These are phyloP conservation scores for Larix kaempferi DNA, from an alignment of 75 land plant genomes.

Conservation along the genomic window DNA sequence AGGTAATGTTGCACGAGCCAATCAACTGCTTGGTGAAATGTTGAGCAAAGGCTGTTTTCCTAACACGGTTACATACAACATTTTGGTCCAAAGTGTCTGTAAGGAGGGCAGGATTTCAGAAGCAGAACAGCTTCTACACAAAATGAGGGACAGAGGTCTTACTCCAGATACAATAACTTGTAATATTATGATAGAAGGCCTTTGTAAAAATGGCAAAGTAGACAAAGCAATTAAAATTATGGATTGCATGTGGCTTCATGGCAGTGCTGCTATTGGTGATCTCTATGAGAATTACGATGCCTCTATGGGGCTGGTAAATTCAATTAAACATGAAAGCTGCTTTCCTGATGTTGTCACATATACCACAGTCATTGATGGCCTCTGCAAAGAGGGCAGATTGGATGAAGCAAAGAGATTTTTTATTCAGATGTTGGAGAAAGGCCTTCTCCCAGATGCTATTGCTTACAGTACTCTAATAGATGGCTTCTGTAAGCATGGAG, in stretches of 20 bases:
- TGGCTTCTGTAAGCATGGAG: constrained; percentile 64
- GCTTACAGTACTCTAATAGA: constrained; percentile 62
- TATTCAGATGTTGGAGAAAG: constrained; percentile 49
- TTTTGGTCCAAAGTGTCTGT: constrained; percentile 66
- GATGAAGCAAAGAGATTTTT: constrained; percentile 67
- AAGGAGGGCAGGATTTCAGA: constrained; percentile 51
- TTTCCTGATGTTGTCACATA: constrained; percentile 69
- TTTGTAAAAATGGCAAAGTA: constrained; percentile 61
- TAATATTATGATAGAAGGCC: constrained; percentile 70
- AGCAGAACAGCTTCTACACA: constrained; percentile 61
- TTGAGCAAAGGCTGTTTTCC: constrained; percentile 50
- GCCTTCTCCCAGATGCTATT: constrained; percentile 56
- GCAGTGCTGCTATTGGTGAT: constrained; percentile 43
- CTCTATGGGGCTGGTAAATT: constrained; percentile 40
- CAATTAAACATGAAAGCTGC: constrained; percentile 22
- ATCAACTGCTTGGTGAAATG: constrained; percentile 70
- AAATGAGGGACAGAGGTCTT: constrained; percentile 68
- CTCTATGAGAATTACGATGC: constrained; percentile 26
- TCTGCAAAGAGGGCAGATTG: constrained; percentile 73
- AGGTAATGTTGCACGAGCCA: constrained; percentile 59
- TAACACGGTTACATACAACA: constrained; percentile 71
- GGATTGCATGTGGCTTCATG: constrained; percentile 64
- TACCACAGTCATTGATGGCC: constrained; percentile 62
- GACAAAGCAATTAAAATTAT: constrained; percentile 67
- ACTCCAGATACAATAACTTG: constrained; percentile 56